Evolutionary conservation across 371 early-diverging fungal species (phyloP).

Genomic region (Syncephalastrum contaminatum): DNA sequence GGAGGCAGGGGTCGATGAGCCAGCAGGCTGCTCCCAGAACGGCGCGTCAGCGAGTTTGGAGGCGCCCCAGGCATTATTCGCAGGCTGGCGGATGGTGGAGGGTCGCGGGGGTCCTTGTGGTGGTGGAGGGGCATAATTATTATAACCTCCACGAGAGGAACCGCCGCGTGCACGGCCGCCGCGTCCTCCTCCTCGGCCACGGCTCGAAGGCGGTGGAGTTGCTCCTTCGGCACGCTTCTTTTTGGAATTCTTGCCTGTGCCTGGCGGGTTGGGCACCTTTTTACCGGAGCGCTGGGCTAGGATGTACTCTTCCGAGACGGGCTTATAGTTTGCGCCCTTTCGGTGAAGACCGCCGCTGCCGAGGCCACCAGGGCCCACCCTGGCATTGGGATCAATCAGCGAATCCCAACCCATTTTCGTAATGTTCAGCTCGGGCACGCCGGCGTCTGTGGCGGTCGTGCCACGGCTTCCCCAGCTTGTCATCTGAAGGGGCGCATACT

Average conservation of each 20-base stretch:
- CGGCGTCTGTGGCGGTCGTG: conserved; percentile 7
- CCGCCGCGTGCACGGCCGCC: background rate
- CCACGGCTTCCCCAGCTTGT: conserved; percentile 17
- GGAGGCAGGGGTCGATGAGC: conserved; percentile 3
- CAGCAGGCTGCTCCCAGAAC: conserved; percentile 34
- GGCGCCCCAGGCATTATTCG: conserved; percentile 26
- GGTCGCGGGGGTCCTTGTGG: background rate
- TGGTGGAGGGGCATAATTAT: background rate
- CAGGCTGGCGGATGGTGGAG: conserved; percentile 16
- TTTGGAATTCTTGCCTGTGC: conserved; percentile 25
- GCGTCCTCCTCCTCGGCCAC: too few species aligned
- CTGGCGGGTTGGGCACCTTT: conserved; percentile 16
- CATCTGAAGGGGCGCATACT: conserved; percentile 18
- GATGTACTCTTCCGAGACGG: conserved; percentile 44
- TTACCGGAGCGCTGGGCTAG: conserved; percentile 39
- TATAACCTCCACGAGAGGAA: too few species aligned
- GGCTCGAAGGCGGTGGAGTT: conserved; percentile 6
- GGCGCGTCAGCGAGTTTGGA: conserved; percentile 26
- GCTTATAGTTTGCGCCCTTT: conserved; percentile 41
- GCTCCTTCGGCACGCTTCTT: conserved; percentile 8
- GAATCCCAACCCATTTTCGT: conserved; percentile 31
- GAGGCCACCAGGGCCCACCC: conserved; percentile 33
- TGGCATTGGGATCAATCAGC: conserved; percentile 41
- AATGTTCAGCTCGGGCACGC: conserved; percentile 27
- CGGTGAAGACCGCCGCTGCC: conserved; percentile 50